phyloP scores from a whole-genome alignment of 495 filamentous ascomycete genomes.

The Cryomyces minteri region DNA sequence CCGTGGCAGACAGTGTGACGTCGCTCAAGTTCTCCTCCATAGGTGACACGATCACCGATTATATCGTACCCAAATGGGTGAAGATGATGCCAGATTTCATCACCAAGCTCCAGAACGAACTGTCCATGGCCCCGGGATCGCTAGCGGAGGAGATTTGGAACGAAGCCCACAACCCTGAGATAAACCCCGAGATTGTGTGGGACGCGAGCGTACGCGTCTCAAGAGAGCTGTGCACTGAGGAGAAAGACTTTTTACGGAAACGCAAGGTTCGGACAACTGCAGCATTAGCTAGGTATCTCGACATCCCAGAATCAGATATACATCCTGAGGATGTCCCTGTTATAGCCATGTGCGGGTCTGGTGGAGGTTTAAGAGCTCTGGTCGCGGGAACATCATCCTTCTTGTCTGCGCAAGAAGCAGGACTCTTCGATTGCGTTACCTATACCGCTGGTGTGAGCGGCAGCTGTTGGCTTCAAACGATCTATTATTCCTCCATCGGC shows the following conservation, averaged over 20 bases:
- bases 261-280: constrained; percentile 43
- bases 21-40: constrained; percentile 20
- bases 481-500: constrained; percentile 77
- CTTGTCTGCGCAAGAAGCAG: constrained; percentile 59
- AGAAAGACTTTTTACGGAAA: constrained; percentile 47
- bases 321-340: constrained; percentile 80
- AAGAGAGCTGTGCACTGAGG: constrained; percentile 65
- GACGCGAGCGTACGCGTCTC: constrained; percentile 69
- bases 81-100: constrained; percentile 55
- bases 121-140: constrained; percentile 70
- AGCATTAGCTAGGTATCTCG: constrained; percentile 66
- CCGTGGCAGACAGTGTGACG: constrained; percentile 1
- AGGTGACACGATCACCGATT: constrained; percentile 44
- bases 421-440: constrained; percentile 80
- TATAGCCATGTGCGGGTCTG: constrained; percentile 86
- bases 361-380: constrained; percentile 74
- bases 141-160: constrained; percentile 85
- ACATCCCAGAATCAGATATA: constrained; percentile 58
- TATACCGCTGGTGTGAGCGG: constrained; percentile 92
- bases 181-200: constrained; percentile 71
- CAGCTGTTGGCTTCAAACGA: constrained; percentile 82
- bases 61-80: constrained; percentile 69
- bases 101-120: constrained; percentile 70
- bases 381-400: constrained; percentile 79
- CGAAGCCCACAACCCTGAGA: constrained; percentile 64